A percentile compares a stretch with the other conserved stretches of the same genome.
These are phyloP conservation scores for Keithomyces neogunnii DNA, from an alignment of 2,329 filamentous ascomycete genomes.

Conservation along the genomic window DNA sequence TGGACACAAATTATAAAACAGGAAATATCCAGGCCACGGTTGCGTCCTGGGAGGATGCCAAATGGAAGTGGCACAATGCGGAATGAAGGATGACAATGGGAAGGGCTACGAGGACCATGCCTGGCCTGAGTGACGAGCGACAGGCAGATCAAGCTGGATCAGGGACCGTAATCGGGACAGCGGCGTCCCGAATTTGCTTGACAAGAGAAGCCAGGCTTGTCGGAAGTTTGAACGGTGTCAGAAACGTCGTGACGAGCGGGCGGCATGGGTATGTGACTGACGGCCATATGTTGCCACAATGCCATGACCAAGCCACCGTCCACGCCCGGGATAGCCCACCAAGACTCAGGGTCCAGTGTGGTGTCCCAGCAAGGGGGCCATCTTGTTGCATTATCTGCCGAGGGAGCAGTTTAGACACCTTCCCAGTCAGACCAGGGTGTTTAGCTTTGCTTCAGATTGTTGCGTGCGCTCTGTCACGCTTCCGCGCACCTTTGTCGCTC, in stretches of 20 bases:
- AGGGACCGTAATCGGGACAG: slow-evolving; percentile 9
- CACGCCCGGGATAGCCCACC: neutral
- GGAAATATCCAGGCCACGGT: neutral
- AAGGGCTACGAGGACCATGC: neutral
- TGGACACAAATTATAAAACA: neutral
- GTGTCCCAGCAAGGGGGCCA: neutral
- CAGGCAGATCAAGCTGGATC: slow-evolving; percentile 1
- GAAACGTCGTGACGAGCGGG: too few species aligned
- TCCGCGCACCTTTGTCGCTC: too few species aligned
- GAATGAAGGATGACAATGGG: neutral
- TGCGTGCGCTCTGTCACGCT: too few species aligned
- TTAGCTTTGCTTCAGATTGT: too few species aligned
- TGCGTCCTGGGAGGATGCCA: neutral
- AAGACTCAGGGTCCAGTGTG: neutral
- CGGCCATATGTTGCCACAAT: neutral
- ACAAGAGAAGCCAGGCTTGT: slow-evolving; percentile 4
- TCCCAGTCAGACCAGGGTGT: neutral
- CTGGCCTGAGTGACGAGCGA: neutral
- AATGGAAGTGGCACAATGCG: neutral
- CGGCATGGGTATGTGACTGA: neutral
- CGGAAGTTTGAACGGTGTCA: neutral
- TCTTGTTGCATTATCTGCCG: slow-evolving; percentile 2
- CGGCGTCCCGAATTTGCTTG: slow-evolving; percentile 7
- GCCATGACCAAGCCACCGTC: too few species aligned
- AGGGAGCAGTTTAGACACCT: neutral